Percentiles rank a stretch among this genome's conserved stretches.
Evolutionary conservation across 1,284 basidiomycete species (phyloP).

Genomic region (Boletus semigastroideus): DNA sequence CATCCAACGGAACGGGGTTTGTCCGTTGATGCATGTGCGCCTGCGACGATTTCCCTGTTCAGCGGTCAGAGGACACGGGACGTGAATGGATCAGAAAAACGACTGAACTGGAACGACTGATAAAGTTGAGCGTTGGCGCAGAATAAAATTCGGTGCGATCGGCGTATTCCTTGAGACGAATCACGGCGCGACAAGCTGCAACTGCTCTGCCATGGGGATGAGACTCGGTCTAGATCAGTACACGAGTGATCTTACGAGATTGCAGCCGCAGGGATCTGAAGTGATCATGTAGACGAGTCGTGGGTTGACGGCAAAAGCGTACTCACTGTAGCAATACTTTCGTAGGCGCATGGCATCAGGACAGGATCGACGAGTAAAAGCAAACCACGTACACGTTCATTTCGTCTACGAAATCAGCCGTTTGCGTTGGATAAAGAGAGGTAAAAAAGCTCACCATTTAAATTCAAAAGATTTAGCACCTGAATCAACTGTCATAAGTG

Average conservation of each 20-base stretch:
- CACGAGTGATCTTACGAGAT: slow-evolving; percentile 47
- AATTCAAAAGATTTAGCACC: slow-evolving; percentile 28
- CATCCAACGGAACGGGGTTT: slow-evolving; percentile 18
- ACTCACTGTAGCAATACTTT: slow-evolving; percentile 29
- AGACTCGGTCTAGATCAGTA: background rate
- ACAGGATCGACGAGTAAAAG: background rate
- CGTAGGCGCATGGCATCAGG: slow-evolving; percentile 1
- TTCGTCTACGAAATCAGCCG: slow-evolving; percentile 19
- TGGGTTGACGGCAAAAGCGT: background rate
- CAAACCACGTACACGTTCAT: slow-evolving; percentile 27
- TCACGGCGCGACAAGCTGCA: slow-evolving; percentile 63
- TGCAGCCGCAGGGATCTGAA: slow-evolving; percentile 62
- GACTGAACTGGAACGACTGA: slow-evolving; percentile 24
- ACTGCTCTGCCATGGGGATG: slow-evolving; percentile 16
- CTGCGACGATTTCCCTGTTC: slow-evolving; percentile 19
- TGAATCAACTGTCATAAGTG: slow-evolving; percentile 5
- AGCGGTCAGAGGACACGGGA: slow-evolving; percentile 6
- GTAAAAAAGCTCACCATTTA: slow-evolving; percentile 20
- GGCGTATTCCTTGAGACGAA: slow-evolving; percentile 52
- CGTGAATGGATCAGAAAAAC: background rate
- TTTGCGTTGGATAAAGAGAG: background rate
- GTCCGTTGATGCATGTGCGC: slow-evolving; percentile 13
- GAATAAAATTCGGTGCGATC: slow-evolving; percentile 20
- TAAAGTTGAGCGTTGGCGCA: slow-evolving; percentile 25
- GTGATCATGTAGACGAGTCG: background rate